Base-by-base conservation (phyloP, 1,284 basidiomycete species). In the Ustilago crameri region DNA sequence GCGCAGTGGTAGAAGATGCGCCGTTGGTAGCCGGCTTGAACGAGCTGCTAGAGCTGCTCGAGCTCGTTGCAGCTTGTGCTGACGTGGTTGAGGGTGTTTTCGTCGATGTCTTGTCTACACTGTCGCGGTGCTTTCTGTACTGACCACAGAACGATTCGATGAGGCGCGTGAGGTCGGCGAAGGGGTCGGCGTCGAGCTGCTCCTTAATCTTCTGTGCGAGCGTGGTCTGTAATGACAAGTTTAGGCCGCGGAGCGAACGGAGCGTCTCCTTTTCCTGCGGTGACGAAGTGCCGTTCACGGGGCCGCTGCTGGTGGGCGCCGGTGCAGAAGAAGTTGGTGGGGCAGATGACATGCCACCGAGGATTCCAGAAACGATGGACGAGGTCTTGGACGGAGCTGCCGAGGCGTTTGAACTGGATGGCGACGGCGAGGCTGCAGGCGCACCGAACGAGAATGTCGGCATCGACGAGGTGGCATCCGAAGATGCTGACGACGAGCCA, bases 141-240 rank as follows among this genome's bases (percentile, higher is more conserved):
- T 71, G 68, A 8, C 44, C 48, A n/a, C 23, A n/a, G 51, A 71
- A 53, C 5, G 58, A 38, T 27, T 61, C 56, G 47, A 65, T 48
- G 47, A 71, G 53, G 14, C 10, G 8, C 2, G 54, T 43, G 14
- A 71, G 61, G n/a, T 71, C 68, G 3, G 54, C 62, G 32, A 71
- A 71, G 2, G 68, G 62, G 32, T 71, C 68, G 10, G 51, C 51
- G 3, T 61, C 62, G 18, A 71, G 63, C 40, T 66, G 68, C 47
- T 45, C 62, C 35, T 58, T 66, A 51, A 66, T 47, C 51, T 61
- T 66, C 24, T 65, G 50, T 4, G 58, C 15, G 4, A 71, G 38
- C 3, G 54, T 46, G 9, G 57, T 32, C 34, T 71, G 68, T 9
- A 71, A 42, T 0, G 68, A 71, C 3, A 71, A 3, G 22, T 71